phyloP scores from a whole-genome alignment of 148 eudicot species.

The Chenopodium suecicum region DNA sequence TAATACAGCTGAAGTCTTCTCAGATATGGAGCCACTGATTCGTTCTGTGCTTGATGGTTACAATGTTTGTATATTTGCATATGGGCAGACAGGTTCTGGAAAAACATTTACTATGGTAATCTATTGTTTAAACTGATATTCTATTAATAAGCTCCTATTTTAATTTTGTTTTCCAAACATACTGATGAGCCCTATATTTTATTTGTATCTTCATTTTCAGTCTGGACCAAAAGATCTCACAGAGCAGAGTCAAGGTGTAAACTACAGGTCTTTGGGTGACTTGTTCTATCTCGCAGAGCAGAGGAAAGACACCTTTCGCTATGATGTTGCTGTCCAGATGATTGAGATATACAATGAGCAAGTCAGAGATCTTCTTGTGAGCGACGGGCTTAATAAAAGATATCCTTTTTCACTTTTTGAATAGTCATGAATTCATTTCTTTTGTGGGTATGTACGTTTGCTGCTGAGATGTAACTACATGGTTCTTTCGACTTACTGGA shows the following conservation, averaged over 20 bases:
- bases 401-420: conserved; percentile 54
- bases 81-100: conserved; percentile 98
- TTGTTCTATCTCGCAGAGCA: conserved; percentile 78
- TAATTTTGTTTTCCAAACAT: neutral
- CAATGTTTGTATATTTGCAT: conserved; percentile 95
- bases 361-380: conserved; percentile 89
- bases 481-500: neutral
- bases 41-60: conserved; percentile 98
- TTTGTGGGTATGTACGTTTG: neutral
- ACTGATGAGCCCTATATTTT: conserved; percentile 13
- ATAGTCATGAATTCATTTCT: neutral
- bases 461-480: neutral
- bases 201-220: conserved; percentile 35
- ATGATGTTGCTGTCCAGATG: conserved; percentile 97
- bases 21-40: conserved; percentile 81
- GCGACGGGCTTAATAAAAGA: conserved; percentile 81
- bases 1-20: conserved; percentile 76
- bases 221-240: conserved; percentile 86
- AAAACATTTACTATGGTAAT: conserved; percentile 92
- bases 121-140: conserved; percentile 1
- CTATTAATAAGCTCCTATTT: neutral
- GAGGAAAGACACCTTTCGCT: conserved; percentile 70
- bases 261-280: conserved; percentile 86
- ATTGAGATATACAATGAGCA: conserved; percentile 97
- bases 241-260: conserved; percentile 85